phyloP scores from a whole-genome alignment of 768 basidiomycete genomes.

The Amanita rubescens region DNA sequence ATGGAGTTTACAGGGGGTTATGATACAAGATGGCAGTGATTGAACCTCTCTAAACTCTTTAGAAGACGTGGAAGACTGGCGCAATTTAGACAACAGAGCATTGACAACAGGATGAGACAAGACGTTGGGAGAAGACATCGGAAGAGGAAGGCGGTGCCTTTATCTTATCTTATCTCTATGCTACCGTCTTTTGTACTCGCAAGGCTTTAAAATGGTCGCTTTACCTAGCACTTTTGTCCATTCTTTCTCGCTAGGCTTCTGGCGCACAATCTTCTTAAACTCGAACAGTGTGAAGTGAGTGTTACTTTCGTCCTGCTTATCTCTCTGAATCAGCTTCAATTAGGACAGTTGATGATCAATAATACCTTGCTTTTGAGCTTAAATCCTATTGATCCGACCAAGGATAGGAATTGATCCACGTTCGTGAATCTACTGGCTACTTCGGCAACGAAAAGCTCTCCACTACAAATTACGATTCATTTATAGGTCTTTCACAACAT shows the following conservation, averaged over 20 bases:
- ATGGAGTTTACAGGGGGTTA: not conserved
- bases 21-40: not conserved
- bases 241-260: conserved; percentile 43
- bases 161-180: conserved; percentile 10
- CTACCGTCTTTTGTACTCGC: conserved; percentile 86
- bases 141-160: not conserved
- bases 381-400: conserved; percentile 70
- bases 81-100: conserved; percentile 63
- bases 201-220: conserved; percentile 67
- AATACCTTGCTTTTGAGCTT: conserved; percentile 59
- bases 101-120: conserved; percentile 69
- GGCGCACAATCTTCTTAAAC: conserved; percentile 55
- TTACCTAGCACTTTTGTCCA: conserved; percentile 50
- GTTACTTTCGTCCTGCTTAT: conserved; percentile 75
- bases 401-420: conserved; percentile 54
- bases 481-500: not conserved
- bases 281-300: conserved; percentile 83
- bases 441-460: conserved; percentile 82
- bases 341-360: not conserved
- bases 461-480: conserved; percentile 33
- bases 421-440: conserved; percentile 78
- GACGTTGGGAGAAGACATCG: conserved; percentile 22
- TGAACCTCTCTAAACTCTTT: conserved; percentile 76
- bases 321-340: not conserved
- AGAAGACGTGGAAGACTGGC: conserved; percentile 49